Evolutionary conservation across 371 early-diverging fungal species (phyloP), one percentile per base, ranked within the genome.

Genomic region (Haplosporangium sp.): DNA sequence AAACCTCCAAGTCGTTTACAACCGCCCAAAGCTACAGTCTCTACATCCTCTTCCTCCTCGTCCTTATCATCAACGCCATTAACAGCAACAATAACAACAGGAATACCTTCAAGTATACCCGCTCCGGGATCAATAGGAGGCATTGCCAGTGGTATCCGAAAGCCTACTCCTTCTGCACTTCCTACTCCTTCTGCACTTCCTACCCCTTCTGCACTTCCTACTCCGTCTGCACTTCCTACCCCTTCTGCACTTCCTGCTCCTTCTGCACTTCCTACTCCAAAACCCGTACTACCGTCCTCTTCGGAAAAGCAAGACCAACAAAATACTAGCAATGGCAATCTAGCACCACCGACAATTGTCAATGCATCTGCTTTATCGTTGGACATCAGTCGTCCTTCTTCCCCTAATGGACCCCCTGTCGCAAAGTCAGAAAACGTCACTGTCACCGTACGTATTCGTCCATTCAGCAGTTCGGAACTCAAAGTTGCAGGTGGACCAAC

Each of bases 371-470:
- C n/a, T 2, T 38, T 40, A n/a, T 38, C 60, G 40, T 38, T 66
- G 27, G 39, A 60, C 20, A 20, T 58, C 47, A 67, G 42, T 35
- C 59, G 59, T n/a, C 59, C 58, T 50, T 17, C 60, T 35, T 3
- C 69, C 11, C 40, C 66, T 4, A 47, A 42, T 9, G 27, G 42
- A 52, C 4, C 68, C 9, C 13, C 74, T 3, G 1, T 63, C 27
- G 1, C 52, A 1, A 79, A 79, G 60, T 68, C 81, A 17, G 81
- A 79, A 57, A 79, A 79, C 38, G 81, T 79, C 34, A 79, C 81
- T 8, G 81, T 79, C n/a, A 74, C 81, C 11, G 81, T 79, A 17
- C 74, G 81, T 38, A 74, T 74, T 55, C 74, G 81, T 15, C 81
- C 81, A 34, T 71, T 74, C 53, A 74, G 75, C 47, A 65, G 38